Percentiles rank a stretch among this genome's conserved stretches.
Conservation (phyloP, 2,329 filamentous ascomycete species). For the Lecanoromycetidae sp. region DNA sequence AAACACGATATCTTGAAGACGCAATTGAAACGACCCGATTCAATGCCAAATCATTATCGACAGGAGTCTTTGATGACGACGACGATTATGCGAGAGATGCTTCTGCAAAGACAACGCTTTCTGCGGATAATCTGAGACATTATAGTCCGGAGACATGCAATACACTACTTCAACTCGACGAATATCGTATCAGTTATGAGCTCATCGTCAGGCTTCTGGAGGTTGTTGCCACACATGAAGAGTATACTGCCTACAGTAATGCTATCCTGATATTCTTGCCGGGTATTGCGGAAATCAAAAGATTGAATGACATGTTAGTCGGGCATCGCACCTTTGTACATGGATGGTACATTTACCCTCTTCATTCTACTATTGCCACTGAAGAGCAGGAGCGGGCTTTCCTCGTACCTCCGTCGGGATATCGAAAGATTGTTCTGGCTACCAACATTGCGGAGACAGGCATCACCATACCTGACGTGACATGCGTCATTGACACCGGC, state of each 20-base stretch:
- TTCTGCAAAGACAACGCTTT: constrained; percentile 40
- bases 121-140: constrained; percentile 51
- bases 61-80: constrained; percentile 34
- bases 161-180: constrained; percentile 66
- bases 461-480: constrained; percentile 96
- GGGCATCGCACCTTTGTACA: constrained; percentile 63
- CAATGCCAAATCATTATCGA: constrained; percentile 21
- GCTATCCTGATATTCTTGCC: constrained; percentile 92
- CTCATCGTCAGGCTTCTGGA: constrained; percentile 69
- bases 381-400: constrained; percentile 96
- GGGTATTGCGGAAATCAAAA: constrained; percentile 83
- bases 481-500: constrained; percentile 89
- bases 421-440: constrained; percentile 85
- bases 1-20: constrained; percentile 81
- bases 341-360: constrained; percentile 73
- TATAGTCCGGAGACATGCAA: constrained; percentile 69
- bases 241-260: constrained; percentile 63
- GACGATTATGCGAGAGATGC: constrained; percentile 31
- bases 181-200: constrained; percentile 84
- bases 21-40: constrained; percentile 65
- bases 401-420: constrained; percentile 64
- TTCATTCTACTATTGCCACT: constrained; percentile 90
- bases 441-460: constrained; percentile 98
- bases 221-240: constrained; percentile 57
- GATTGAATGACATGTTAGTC: constrained; percentile 71